Evolutionary conservation across 192 early-diverging fungal genomes (phyloP).

Genomic region (Coemansia aciculifera): DNA sequence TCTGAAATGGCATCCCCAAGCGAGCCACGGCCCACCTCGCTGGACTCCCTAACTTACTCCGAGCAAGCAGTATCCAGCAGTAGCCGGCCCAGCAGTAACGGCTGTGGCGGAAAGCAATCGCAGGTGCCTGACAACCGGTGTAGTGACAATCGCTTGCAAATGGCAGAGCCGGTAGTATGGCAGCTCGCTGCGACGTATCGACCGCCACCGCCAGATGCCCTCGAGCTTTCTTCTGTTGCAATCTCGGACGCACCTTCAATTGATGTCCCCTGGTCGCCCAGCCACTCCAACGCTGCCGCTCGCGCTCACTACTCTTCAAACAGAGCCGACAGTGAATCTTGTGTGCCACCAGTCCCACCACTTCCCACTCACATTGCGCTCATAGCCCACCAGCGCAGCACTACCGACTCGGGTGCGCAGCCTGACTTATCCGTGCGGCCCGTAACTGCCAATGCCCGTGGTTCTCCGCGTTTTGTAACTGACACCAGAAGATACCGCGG

Average conservation of each 20-base stretch:
- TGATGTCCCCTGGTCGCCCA: neutral
- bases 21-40: conserved; percentile 30
- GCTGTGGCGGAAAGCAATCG: neutral
- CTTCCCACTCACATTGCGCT: conserved; percentile 23
- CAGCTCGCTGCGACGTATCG: neutral
- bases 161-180: neutral
- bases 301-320: neutral
- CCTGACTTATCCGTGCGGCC: conserved; percentile 12
- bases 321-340: neutral
- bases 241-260: neutral
- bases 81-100: conserved; percentile 37
- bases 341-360: conserved; percentile 41
- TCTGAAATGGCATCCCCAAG: conserved; percentile 12
- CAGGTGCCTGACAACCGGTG: neutral
- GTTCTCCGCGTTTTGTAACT: conserved; percentile 22
- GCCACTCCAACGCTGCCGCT: neutral
- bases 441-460: conserved; percentile 20
- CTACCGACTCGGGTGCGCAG: neutral
- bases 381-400: neutral
- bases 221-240: conserved; percentile 6
- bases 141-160: neutral
- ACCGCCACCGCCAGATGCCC: neutral
- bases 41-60: conserved; percentile 33
- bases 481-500: conserved; percentile 34
- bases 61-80: conserved; percentile 29